These are phyloP conservation scores for Phytophthora podocarpi DNA, from an alignment of 352 stramenopile genomes.

Conservation along the genomic window DNA sequence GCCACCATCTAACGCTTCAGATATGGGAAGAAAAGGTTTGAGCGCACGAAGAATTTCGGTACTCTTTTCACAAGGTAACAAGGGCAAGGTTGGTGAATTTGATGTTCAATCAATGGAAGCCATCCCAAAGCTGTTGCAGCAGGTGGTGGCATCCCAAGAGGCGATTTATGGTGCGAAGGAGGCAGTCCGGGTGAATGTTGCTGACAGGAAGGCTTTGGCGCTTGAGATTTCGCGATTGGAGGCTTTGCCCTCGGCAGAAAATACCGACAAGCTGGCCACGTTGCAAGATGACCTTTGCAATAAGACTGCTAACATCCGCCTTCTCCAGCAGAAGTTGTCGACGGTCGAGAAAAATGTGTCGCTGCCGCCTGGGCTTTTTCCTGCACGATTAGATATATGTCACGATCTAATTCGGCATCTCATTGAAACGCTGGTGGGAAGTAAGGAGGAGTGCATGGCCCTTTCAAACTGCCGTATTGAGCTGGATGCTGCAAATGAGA, in stretches of 20 bases:
- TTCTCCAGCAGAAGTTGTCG: conserved; percentile 67
- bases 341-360: conserved; percentile 55
- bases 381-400: conserved; percentile 40
- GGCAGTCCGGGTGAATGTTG: conserved; percentile 54
- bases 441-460: conserved; percentile 38
- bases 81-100: not conserved
- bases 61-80: not conserved
- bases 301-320: conserved; percentile 63
- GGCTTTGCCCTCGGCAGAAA: conserved; percentile 14
- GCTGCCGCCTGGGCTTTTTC: conserved; percentile 49
- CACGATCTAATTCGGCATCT: conserved; percentile 63
- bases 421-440: conserved; percentile 48
- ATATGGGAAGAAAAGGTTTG: not conserved
- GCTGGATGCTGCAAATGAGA: conserved; percentile 7
- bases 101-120: conserved; percentile 27
- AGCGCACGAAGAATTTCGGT: too few species aligned
- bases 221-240: conserved; percentile 41
- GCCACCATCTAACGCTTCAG: not conserved
- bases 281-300: conserved; percentile 45
- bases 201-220: conserved; percentile 58
- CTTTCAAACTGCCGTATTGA: conserved; percentile 19
- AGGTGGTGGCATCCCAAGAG: conserved; percentile 50
- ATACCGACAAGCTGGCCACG: conserved; percentile 27
- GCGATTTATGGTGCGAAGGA: conserved; percentile 56
- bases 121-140: conserved; percentile 40